Percentiles rank a stretch among this genome's conserved stretches.
Evolutionary conservation across 345 rosid species (phyloP).

Genomic region (Raphanus sativus): DNA sequence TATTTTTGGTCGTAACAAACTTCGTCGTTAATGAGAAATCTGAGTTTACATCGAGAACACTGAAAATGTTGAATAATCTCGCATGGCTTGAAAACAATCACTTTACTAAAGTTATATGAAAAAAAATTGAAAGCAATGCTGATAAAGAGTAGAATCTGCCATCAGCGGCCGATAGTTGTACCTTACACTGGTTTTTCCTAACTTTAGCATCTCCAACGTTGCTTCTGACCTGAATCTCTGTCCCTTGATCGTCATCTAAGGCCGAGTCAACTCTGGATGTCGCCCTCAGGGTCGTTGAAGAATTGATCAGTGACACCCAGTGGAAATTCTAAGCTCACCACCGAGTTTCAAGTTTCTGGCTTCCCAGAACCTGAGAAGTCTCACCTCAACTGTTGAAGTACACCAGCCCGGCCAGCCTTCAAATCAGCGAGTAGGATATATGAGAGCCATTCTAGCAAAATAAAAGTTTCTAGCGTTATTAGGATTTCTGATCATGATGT

Average conservation of each 20-base stretch:
- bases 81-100: constrained; percentile 67
- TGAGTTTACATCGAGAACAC: neutral
- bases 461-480: too few relatives aligned
- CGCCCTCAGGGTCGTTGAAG: too few relatives aligned
- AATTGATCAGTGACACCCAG: too few relatives aligned
- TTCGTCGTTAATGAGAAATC: neutral
- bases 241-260: constrained; percentile 12
- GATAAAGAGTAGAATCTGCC: constrained; percentile 65
- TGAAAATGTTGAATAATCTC: constrained; percentile 73
- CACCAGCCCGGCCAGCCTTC: too few relatives aligned
- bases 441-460: too few relatives aligned
- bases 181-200: constrained; percentile 33
- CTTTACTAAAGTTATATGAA: neutral
- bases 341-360: too few relatives aligned
- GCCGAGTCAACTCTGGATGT: neutral
- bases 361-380: too few relatives aligned
- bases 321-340: too few relatives aligned
- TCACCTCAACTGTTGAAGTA: too few relatives aligned
- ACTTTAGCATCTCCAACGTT: constrained; percentile 26
- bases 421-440: too few relatives aligned
- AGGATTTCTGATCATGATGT: too few relatives aligned
- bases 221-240: constrained; percentile 32
- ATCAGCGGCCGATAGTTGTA: constrained; percentile 63
- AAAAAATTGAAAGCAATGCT: neutral
- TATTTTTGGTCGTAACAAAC: neutral